Evolutionary conservation across 805 yeast genomes (phyloP).

Genomic region (Starmerella gropengiesseri): DNA sequence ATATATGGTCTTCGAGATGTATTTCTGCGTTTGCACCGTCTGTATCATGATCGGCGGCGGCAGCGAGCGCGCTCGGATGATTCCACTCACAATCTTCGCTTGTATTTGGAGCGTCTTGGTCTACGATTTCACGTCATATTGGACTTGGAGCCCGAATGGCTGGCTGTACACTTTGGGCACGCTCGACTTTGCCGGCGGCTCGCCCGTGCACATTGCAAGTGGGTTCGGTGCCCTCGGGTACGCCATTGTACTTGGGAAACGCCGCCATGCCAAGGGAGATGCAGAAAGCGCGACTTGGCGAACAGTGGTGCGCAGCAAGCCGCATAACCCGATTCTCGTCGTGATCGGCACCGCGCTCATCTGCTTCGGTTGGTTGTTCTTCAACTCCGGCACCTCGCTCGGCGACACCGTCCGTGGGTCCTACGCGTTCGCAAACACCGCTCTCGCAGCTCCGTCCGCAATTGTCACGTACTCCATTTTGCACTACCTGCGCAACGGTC

Average conservation of each 20-base stretch:
- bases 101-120: constrained; percentile 60
- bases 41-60: constrained; percentile 56
- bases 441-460: constrained; percentile 41
- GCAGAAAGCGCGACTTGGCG: background rate
- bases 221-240: constrained; percentile 62
- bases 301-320: constrained; percentile 29
- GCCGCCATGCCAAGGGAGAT: constrained; percentile 35
- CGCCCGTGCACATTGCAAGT: constrained; percentile 60
- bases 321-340: constrained; percentile 55
- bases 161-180: constrained; percentile 53
- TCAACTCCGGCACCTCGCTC: constrained; percentile 57
- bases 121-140: constrained; percentile 57
- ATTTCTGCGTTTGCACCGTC: constrained; percentile 15
- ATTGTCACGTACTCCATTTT: constrained; percentile 34
- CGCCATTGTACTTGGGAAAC: constrained; percentile 53
- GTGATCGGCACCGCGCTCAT: constrained; percentile 57
- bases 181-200: constrained; percentile 64
- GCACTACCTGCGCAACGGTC: constrained; percentile 43
- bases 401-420: constrained; percentile 21
- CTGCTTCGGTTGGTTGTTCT: constrained; percentile 70
- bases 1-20: constrained; percentile 12
- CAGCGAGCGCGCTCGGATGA: constrained; percentile 56
- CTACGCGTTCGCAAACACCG: constrained; percentile 44
- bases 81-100: constrained; percentile 57
- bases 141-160: constrained; percentile 65